Conservation (phyloP, 495 filamentous ascomycete species). For the Neurospora cerealis region DNA sequence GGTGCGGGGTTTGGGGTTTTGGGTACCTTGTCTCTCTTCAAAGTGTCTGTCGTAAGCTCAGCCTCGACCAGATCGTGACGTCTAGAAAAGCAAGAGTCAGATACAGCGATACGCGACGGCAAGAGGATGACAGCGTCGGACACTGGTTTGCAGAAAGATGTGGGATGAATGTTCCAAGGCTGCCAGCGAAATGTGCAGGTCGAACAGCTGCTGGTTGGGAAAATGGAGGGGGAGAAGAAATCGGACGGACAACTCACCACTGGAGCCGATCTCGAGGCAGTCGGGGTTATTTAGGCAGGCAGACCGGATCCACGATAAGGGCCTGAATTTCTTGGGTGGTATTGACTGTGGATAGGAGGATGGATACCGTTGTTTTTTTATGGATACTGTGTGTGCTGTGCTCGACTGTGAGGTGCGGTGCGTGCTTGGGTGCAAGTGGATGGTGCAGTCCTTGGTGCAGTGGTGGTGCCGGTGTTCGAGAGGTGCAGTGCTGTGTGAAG, state of each 20-base stretch:
- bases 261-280: neutral
- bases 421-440: neutral
- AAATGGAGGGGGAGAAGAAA: neutral
- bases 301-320: neutral
- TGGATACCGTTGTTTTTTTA: neutral
- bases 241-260: neutral
- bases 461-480: neutral
- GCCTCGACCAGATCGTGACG: neutral
- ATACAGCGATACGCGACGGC: neutral
- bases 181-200: neutral
- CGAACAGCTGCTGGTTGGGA: neutral
- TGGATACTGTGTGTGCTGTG: neutral
- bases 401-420: neutral
- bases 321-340: neutral
- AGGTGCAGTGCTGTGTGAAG: neutral
- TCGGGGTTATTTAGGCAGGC: neutral
- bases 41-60: neutral
- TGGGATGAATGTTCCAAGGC: neutral
- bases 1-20: neutral
- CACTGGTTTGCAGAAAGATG: neutral
- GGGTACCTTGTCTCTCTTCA: neutral
- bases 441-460: neutral
- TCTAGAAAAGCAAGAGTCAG: neutral
- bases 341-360: neutral
- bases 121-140: neutral